phyloP scores from a whole-genome alignment of 179 eudicot species.

The Beta corolliflora region DNA sequence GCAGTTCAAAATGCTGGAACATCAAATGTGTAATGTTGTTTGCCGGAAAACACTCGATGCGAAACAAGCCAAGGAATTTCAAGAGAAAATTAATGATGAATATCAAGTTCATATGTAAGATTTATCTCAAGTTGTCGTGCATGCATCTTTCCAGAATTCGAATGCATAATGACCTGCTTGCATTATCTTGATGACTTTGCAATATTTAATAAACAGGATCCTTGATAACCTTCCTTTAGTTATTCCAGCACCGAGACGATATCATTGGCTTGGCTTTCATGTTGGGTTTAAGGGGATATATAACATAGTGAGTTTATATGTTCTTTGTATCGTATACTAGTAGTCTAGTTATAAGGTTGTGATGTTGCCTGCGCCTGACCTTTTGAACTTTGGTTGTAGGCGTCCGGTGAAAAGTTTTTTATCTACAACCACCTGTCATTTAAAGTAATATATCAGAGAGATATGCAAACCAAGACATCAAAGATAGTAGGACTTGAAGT shows the following conservation, averaged over 20 bases:
- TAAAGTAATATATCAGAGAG: constrained; percentile 56
- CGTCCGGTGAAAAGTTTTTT: constrained; percentile 41
- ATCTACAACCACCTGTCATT: constrained; percentile 62
- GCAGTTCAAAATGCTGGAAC: constrained; percentile 80
- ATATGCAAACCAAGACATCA: constrained; percentile 46
- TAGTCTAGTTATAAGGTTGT: background rate
- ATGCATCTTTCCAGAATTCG: background rate
- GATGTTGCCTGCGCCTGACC: constrained; percentile 17
- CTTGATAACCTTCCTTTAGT: constrained; percentile 82
- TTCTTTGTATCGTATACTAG: constrained; percentile 1
- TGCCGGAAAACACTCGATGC: constrained; percentile 54
- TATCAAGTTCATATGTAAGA: constrained; percentile 76
- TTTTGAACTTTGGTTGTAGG: constrained; percentile 25
- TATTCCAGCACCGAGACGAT: constrained; percentile 56
- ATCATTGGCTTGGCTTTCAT: constrained; percentile 66
- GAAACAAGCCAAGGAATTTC: constrained; percentile 62
- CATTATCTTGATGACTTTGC: constrained; percentile 9
- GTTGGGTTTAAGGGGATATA: constrained; percentile 72
- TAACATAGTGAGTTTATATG: constrained; percentile 59
- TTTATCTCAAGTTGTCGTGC: background rate
- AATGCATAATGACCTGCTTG: constrained; percentile 3
- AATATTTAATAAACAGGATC: constrained; percentile 50
- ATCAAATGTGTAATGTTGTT: constrained; percentile 62
- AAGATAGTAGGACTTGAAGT: constrained; percentile 72
- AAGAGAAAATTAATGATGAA: constrained; percentile 78